phyloP scores from a whole-genome alignment of 495 filamentous ascomycete genomes.

The Daldinia grandis region DNA sequence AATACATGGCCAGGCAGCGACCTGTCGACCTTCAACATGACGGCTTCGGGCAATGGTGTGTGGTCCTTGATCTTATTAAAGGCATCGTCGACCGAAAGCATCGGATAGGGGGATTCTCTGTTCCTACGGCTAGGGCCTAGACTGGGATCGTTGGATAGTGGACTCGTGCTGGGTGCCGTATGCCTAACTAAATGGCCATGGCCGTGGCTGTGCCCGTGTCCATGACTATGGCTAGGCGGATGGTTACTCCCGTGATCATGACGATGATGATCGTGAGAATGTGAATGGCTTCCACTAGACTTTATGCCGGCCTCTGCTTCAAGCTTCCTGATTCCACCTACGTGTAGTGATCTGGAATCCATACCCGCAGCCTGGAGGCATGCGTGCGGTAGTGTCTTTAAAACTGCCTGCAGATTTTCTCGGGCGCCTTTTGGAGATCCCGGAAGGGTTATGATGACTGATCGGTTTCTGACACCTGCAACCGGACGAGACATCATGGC shows the following conservation, averaged over 20 bases:
- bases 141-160: constrained; percentile 80
- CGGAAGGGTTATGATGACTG: constrained; percentile 88
- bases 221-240: constrained; percentile 65
- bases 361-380: constrained; percentile 87
- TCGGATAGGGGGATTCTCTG: constrained; percentile 89
- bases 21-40: constrained; percentile 66
- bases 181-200: constrained; percentile 76
- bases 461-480: constrained; percentile 84
- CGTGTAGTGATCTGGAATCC: constrained; percentile 82
- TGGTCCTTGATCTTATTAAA: constrained; percentile 73
- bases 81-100: constrained; percentile 86
- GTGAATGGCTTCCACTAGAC: constrained; percentile 30
- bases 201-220: constrained; percentile 66
- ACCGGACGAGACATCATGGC: constrained; percentile 98
- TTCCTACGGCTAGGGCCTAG: constrained; percentile 80
- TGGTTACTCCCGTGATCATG: constrained; percentile 49
- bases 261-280: constrained; percentile 44
- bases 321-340: constrained; percentile 80
- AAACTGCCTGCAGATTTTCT: constrained; percentile 91
- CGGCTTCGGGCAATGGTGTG: constrained; percentile 65
- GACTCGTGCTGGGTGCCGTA: constrained; percentile 67
- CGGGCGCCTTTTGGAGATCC: constrained; percentile 96
- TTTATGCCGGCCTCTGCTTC: constrained; percentile 81
- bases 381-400: constrained; percentile 91
- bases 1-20: constrained; percentile 77